A percentile compares a stretch with the other conserved stretches of the same genome.
These are phyloP conservation scores for Pistacia vera DNA, from an alignment of 345 rosid species.

Conservation along the genomic window DNA sequence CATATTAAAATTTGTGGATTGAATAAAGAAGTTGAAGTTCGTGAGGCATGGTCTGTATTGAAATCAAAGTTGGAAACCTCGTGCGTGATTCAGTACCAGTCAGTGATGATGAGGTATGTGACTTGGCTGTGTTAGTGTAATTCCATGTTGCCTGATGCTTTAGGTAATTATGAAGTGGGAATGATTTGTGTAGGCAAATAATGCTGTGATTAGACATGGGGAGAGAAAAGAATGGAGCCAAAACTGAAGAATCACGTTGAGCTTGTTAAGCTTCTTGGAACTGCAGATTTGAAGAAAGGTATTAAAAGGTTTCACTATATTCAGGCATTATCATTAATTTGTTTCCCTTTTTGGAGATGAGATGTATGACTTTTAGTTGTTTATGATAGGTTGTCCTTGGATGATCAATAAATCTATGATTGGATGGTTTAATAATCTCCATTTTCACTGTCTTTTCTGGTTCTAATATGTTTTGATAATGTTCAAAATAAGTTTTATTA, in stretches of 20 bases:
- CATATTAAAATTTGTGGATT: no score
- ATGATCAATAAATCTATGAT: not conserved
- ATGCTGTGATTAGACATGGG: conserved; percentile 64
- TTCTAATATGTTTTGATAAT: no score
- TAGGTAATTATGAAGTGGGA: not conserved
- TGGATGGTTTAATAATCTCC: not conserved
- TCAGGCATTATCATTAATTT: no score
- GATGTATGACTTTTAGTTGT: not conserved
- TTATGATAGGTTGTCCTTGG: not conserved
- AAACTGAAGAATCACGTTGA: conserved; percentile 87
- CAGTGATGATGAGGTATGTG: conserved; percentile 68
- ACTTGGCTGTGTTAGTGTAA: not conserved
- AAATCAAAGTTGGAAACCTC: conserved; percentile 78
- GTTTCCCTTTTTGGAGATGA: not conserved
- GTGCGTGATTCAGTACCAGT: conserved; percentile 89
- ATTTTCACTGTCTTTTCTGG: not conserved
- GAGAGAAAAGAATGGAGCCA: conserved; percentile 54
- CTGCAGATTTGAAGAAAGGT: conserved; percentile 85
- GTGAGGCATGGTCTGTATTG: conserved; percentile 53
- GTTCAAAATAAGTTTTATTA: no score
- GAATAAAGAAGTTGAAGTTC: conserved; percentile 81
- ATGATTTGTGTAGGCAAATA: conserved; percentile 56
- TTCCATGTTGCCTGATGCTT: not conserved
- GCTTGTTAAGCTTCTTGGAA: conserved; percentile 83
- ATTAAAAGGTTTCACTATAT: not conserved